Evolutionary conservation across 768 basidiomycete species (phyloP).

Genomic region (Hypholoma fasciculare): DNA sequence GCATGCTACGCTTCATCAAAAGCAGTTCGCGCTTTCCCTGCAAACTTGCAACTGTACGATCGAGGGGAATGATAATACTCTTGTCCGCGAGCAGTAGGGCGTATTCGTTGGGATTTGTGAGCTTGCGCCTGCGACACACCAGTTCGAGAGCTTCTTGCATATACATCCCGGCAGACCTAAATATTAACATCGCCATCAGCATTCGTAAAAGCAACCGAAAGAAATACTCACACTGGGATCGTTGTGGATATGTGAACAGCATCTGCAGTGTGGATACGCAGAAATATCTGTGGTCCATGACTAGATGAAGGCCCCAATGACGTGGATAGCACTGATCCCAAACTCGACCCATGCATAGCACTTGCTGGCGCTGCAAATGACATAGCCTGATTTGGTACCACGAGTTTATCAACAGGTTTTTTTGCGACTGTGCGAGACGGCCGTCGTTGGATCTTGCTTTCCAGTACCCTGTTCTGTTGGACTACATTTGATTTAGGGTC

Average conservation of each 20-base stretch:
- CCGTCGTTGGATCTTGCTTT: slow-evolving; percentile 78
- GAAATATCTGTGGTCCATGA: slow-evolving; percentile 80
- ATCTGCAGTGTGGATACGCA: slow-evolving; percentile 80
- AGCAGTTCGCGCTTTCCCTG: slow-evolving; percentile 84
- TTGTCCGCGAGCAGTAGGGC: slow-evolving; percentile 70
- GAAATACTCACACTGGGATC: slow-evolving; percentile 75
- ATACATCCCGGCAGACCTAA: slow-evolving; percentile 88
- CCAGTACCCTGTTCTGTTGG: slow-evolving; percentile 79
- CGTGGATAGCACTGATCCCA: slow-evolving; percentile 55
- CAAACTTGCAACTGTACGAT: slow-evolving; percentile 94
- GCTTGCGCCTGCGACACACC: slow-evolving; percentile 69
- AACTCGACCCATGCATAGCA: slow-evolving; percentile 43
- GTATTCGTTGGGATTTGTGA: slow-evolving; percentile 76
- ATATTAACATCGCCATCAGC: not conserved
- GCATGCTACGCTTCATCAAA: slow-evolving; percentile 76
- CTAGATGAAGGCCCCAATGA: slow-evolving; percentile 69
- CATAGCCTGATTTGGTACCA: slow-evolving; percentile 40
- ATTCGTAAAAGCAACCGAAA: not conserved
- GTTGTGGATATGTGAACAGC: slow-evolving; percentile 87
- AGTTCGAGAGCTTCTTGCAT: slow-evolving; percentile 94
- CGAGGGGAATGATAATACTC: slow-evolving; percentile 84
- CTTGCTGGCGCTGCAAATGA: slow-evolving; percentile 41
- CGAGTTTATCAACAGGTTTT: slow-evolving; percentile 54
- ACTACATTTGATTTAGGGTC: slow-evolving; percentile 26
- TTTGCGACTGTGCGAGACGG: slow-evolving; percentile 71